Evolutionary conservation across 2,329 filamentous ascomycete species (phyloP).

Genomic region (Venturia pyrina): DNA sequence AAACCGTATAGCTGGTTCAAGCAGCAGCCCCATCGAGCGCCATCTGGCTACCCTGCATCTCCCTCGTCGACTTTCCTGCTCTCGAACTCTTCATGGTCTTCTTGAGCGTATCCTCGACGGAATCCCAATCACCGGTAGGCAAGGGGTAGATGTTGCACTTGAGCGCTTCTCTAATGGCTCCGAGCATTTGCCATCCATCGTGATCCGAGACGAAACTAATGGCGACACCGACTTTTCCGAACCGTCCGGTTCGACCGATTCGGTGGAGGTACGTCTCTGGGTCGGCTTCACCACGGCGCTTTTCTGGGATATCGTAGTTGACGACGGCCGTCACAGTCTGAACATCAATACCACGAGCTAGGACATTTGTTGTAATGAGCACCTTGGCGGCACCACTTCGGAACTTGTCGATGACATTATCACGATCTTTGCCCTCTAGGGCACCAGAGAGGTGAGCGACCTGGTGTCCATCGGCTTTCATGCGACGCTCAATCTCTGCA

Average conservation of each 20-base stretch:
- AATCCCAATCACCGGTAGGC: conserved; percentile 81
- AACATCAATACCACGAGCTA: conserved; percentile 91
- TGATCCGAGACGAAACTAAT: conserved; percentile 90
- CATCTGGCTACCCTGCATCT: conserved; percentile 21
- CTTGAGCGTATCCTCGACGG: conserved; percentile 74
- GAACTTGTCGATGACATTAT: conserved; percentile 78
- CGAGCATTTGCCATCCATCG: conserved; percentile 68
- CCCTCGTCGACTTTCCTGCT: conserved; percentile 30
- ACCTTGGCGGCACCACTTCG: conserved; percentile 82
- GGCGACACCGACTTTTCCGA: conserved; percentile 90
- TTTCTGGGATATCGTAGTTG: conserved; percentile 65
- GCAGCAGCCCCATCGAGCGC: conserved; percentile 1
- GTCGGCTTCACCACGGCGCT: conserved; percentile 61
- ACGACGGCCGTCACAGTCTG: conserved; percentile 93
- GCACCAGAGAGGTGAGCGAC: conserved; percentile 84
- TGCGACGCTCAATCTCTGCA: conserved; percentile 70
- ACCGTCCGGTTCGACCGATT: conserved; percentile 92
- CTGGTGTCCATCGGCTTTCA: conserved; percentile 82
- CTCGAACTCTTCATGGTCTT: conserved; percentile 38
- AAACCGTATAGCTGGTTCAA: neutral
- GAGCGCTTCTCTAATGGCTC: conserved; percentile 71
- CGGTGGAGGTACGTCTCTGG: conserved; percentile 95
- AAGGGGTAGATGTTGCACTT: conserved; percentile 71
- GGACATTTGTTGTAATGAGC: conserved; percentile 92
- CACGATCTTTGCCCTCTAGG: conserved; percentile 73